Evolutionary conservation across 495 filamentous ascomycete genomes (phyloP), one percentile per base, ranked within the genome.

Genomic region (Neurospora sp.): DNA sequence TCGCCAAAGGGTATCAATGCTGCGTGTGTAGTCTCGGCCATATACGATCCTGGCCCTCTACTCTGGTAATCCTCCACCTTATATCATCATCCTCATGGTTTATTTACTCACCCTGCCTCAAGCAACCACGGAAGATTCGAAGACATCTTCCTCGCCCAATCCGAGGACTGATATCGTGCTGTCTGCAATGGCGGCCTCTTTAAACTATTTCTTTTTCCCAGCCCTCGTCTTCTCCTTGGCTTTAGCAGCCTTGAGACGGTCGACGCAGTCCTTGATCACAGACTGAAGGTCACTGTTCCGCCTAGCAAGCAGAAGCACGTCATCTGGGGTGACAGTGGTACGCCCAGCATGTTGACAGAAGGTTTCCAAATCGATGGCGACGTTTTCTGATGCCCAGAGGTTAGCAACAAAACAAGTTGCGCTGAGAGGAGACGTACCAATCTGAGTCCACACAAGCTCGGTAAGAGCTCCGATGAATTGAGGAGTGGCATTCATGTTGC

Each of bases 391-490:
- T 37, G 0, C 53, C 53, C 27, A 35, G 0, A 9, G 1, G 14
- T 61, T 7, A 61, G 27, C 1, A 31, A 3, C 2, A 0, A 35
- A 8, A 12, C 11, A 14, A 8, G 2, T 6, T 3, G 5, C 11
- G 12, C 3, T 48, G 11, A 31, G 12, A 27, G 22, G 2, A 16
- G 10, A 31, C 22, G 0, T 87, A 93, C 93, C 92, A 72, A 97
- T 92, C 75, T 99, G 96, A 14, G 88, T 84, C 91, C 92, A 98
- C 37, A 95, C 91, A 85, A 98, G 86, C 83, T 98, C 94, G 0
- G 93, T 96, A 79, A 98, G 82, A 0, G 93, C 93, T 11, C 89
- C 94, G 76, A 97, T 98, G 82, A 98, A 99, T 78, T 98, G 94
- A 8, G 94, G 94, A 1, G 94, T 98, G 3, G 94, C 93, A 81